Conservation (phyloP, 2,329 filamentous ascomycete genomes). For the Phialophora macrospora region DNA sequence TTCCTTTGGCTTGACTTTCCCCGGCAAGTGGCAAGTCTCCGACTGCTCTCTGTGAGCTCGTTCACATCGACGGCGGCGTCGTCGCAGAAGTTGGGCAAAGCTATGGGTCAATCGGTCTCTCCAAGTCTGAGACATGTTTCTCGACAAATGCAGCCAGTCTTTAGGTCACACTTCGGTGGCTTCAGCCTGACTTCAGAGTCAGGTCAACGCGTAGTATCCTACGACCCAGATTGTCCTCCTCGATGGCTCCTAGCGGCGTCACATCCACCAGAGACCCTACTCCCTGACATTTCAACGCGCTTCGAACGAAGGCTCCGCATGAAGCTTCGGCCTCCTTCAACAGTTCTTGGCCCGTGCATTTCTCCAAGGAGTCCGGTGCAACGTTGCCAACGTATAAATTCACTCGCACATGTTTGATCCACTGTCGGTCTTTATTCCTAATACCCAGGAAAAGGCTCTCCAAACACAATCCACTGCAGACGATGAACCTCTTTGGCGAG, state of each 20-base stretch:
- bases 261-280: slow-evolving; percentile 19
- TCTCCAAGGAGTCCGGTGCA: neutral
- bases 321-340: slow-evolving; percentile 21
- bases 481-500: slow-evolving; percentile 19
- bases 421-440: slow-evolving; percentile 10
- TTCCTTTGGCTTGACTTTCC: neutral
- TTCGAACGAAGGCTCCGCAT: slow-evolving; percentile 24
- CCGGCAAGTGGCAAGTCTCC: neutral
- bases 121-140: neutral
- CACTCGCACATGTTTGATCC: slow-evolving; percentile 21
- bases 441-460: slow-evolving; percentile 22
- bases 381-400: slow-evolving; percentile 21
- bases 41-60: neutral
- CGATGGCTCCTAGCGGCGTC: slow-evolving; percentile 6
- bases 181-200: slow-evolving; percentile 5
- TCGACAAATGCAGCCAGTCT: neutral
- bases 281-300: slow-evolving; percentile 23
- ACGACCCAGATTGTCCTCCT: slow-evolving; percentile 12
- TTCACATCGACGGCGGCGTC: neutral
- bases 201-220: slow-evolving; percentile 23
- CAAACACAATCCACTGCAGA: slow-evolving; percentile 28
- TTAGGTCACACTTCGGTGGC: neutral
- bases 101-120: neutral
- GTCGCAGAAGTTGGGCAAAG: neutral
- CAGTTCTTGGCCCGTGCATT: slow-evolving; percentile 6